Conservation (phyloP, 2,329 filamentous ascomycete genomes). For the Tolypocladium tundrense region DNA sequence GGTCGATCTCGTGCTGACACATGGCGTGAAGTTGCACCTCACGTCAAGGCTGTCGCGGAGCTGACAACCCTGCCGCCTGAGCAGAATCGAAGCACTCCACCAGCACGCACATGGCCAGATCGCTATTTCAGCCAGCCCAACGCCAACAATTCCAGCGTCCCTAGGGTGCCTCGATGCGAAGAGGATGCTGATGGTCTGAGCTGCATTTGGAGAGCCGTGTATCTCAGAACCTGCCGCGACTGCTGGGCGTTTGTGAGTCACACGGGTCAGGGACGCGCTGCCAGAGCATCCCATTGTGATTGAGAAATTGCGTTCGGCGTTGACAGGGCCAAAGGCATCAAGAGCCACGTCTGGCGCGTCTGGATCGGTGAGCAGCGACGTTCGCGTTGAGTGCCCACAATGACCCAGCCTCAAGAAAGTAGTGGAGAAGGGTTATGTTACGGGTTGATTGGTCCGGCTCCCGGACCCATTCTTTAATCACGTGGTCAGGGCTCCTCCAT, state of each 20-base stretch:
- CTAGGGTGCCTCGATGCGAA: not conserved
- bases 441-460: constrained; percentile 1
- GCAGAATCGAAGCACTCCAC: not conserved
- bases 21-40: not conserved
- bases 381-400: not conserved
- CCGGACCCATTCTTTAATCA: constrained; percentile 11
- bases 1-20: not conserved
- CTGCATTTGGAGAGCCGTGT: not conserved
- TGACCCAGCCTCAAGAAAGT: not conserved
- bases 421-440: not conserved
- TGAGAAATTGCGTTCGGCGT: not conserved
- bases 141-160: not conserved
- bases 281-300: not conserved
- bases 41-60: not conserved
- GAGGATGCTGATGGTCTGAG: not conserved
- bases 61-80: not conserved
- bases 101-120: not conserved
- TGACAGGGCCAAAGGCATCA: not conserved
- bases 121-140: not conserved
- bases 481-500: constrained; percentile 26
- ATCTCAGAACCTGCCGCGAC: too few species aligned
- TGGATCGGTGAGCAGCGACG: not conserved
- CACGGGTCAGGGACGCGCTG: not conserved
- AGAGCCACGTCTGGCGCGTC: not conserved
- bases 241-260: not conserved